These are phyloP conservation scores for Hevea brasiliensis DNA, from an alignment of 345 rosid species.

Conservation along the genomic window DNA sequence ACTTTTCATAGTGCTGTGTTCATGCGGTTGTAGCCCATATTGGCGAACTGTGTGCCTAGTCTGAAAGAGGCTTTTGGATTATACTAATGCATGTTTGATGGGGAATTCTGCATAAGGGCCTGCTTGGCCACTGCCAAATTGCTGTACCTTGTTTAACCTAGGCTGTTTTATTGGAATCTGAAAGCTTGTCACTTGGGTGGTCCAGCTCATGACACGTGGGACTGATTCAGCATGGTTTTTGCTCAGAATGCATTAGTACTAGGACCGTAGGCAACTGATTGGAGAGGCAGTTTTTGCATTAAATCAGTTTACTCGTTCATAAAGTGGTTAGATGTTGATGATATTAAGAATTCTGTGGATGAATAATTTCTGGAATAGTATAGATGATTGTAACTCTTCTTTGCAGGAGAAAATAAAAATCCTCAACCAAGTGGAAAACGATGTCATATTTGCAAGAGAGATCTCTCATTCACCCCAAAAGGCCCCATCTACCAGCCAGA, in stretches of 20 bases:
- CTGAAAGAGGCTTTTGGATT: neutral
- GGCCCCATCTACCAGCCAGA: slow-evolving; percentile 11
- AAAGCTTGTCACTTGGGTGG: neutral
- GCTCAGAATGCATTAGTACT: neutral
- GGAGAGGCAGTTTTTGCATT: too few relatives aligned
- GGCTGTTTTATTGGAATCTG: neutral
- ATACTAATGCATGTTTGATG: neutral
- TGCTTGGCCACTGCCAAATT: neutral
- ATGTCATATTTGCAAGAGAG: slow-evolving; percentile 26
- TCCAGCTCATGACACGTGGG: neutral
- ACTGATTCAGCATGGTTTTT: neutral
- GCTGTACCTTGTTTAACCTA: neutral
- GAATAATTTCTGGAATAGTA: too few relatives aligned
- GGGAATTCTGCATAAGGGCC: neutral
- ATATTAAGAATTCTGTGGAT: neutral
- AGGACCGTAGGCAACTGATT: neutral
- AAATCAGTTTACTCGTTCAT: too few relatives aligned
- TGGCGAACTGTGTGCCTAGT: neutral
- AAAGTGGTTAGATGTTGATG: neutral
- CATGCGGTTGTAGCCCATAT: neutral
- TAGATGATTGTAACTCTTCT: neutral
- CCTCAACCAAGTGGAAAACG: slow-evolving; percentile 18
- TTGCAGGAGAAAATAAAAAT: slow-evolving; percentile 22
- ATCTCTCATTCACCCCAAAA: slow-evolving; percentile 15
- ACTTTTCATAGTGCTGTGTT: neutral